These are phyloP conservation scores for Posidonia oceanica DNA, from an alignment of 116 monocot species.

Conservation along the genomic window DNA sequence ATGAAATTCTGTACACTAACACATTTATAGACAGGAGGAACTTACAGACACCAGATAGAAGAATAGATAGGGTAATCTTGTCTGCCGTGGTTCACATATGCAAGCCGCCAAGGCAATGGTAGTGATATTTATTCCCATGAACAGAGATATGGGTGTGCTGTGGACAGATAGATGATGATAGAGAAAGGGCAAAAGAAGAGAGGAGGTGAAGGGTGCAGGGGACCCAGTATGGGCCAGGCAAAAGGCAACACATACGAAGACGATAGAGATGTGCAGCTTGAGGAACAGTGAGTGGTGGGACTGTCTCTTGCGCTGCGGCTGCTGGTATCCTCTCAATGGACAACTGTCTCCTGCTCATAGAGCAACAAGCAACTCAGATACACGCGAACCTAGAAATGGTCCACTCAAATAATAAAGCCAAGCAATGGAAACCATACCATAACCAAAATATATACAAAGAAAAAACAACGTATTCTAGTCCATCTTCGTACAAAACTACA, in stretches of 20 bases:
- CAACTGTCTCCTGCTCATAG: conserved; percentile 3
- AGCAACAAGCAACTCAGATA: background rate
- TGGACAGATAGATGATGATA: background rate
- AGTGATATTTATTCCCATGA: background rate
- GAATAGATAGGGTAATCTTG: background rate
- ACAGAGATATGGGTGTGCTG: background rate
- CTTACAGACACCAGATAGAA: too few species aligned
- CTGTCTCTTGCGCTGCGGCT: background rate
- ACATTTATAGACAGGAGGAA: too few species aligned
- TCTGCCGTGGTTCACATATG: background rate
- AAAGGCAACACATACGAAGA: background rate
- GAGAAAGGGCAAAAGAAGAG: background rate
- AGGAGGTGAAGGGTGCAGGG: background rate
- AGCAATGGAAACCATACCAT: too few species aligned
- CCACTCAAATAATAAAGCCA: background rate
- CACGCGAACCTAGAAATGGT: background rate
- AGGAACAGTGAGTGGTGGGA: background rate
- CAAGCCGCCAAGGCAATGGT: background rate
- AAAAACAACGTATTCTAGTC: too few species aligned
- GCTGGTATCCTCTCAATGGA: background rate
- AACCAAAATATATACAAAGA: too few species aligned
- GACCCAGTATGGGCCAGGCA: background rate
- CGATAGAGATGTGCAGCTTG: background rate
- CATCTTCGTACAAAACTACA: too few species aligned
- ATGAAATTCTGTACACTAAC: too few species aligned